Percentiles rank a stretch among this genome's conserved stretches.
Evolutionary conservation across 1,284 basidiomycete species (phyloP).

Genomic region (Apiotrichum sp.): DNA sequence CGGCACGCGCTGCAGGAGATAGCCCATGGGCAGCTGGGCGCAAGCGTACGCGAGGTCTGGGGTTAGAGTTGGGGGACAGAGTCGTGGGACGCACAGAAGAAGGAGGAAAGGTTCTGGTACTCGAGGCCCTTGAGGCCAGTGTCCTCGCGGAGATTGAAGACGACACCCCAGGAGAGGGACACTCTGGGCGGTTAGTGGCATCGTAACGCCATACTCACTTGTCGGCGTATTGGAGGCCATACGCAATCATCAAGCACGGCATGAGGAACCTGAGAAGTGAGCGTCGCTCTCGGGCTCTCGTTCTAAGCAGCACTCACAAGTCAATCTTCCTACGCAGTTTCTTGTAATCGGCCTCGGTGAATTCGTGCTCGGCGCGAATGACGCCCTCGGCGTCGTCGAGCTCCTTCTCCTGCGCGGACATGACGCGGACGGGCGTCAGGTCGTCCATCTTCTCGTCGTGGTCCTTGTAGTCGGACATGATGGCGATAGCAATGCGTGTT

Average conservation of each 20-base stretch:
- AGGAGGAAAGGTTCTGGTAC: slow-evolving; percentile 20
- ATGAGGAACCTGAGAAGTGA: slow-evolving; percentile 4
- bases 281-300: no score
- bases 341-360: slow-evolving; percentile 12
- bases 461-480: no score
- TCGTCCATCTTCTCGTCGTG: no score
- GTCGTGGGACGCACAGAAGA: slow-evolving; percentile 4
- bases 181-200: no score
- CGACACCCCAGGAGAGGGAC: slow-evolving; percentile 7
- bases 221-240: slow-evolving; percentile 1
- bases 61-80: neutral
- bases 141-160: slow-evolving; percentile 26
- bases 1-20: slow-evolving; percentile 24
- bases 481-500: no score
- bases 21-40: slow-evolving; percentile 27
- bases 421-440: no score
- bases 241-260: slow-evolving; percentile 11
- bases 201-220: neutral
- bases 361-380: slow-evolving; percentile 12
- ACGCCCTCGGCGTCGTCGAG: slow-evolving; percentile 8
- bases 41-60: slow-evolving; percentile 21
- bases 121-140: slow-evolving; percentile 25
- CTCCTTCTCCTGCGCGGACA: neutral
- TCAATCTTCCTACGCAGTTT: slow-evolving; percentile 13
- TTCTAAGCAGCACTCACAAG: no score